Base-by-base conservation (phyloP, 495 filamentous ascomycete genomes). In the Penicillium fimorum region DNA sequence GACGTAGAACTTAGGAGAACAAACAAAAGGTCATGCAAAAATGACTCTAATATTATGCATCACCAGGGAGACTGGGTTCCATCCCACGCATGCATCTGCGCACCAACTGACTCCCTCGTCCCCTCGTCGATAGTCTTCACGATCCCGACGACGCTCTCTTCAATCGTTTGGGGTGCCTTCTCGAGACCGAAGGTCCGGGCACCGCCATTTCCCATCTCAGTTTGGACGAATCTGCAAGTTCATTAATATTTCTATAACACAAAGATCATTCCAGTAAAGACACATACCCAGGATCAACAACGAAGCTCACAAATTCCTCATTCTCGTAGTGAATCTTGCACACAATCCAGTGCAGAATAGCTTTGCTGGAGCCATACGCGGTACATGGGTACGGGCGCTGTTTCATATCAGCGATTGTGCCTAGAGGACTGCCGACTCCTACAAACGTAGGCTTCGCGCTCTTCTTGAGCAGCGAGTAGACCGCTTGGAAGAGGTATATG, bases 161-260 rank as follows among this genome's bases (percentile, higher is more conserved):
- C 71, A 1, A 77, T 51, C 2, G 56, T 49, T n/a, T 64, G 30
- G 20, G 54, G 27, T 1, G 76, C 76, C 41, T 73, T 48, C 18
- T 70, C 68, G 3, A 72, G 15, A 0, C 78, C 76, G 22, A 73
- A 62, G 1, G 13, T 37, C 12, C 56, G 27, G 15, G 78, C 79
- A 0, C 61, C 76, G 5, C 54, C 33, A 52, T 80, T 78, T 11
- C 77, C 78, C 55, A 79, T 56, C 0, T 79, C 77, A 4, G 78
- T 82, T 41, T 72, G 70, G 10, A 70, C 69, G 56, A 68, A 79
- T n/a, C 74, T 76, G 25, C 42, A 47, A 45, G 56, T n/a, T 65
- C 60, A 33, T 68, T 64, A 59, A 69, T 59, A 45, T 71, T 11
- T n/a, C 13, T 37, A 5, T 5, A 2, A 37, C 33, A 6, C 24